These are phyloP conservation scores for Plasmopara halstedii DNA, from an alignment of 352 stramenopile genomes.

Conservation along the genomic window DNA sequence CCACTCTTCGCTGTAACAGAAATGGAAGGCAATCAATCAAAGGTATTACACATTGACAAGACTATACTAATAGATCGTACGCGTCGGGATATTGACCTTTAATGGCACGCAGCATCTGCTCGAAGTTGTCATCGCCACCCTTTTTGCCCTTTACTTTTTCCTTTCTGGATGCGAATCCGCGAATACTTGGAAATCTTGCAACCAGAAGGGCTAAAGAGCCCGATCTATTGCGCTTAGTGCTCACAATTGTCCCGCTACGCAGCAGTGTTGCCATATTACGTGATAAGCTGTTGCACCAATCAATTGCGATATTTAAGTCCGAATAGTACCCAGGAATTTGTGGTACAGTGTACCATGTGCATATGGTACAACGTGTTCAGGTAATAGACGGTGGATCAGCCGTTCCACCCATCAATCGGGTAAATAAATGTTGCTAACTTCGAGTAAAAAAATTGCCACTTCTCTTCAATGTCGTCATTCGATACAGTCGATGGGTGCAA, in stretches of 20 bases:
- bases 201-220: neutral
- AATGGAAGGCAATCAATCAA: no score
- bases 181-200: slow-evolving; percentile 1
- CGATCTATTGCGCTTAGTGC: neutral
- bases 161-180: slow-evolving; percentile 45
- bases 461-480: no score
- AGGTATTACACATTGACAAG: no score
- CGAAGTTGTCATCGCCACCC: slow-evolving; percentile 63
- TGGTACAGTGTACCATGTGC: no score
- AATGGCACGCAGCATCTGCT: slow-evolving; percentile 77
- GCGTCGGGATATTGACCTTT: slow-evolving; percentile 68
- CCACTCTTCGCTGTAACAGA: slow-evolving; percentile 48
- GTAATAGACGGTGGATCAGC: no score
- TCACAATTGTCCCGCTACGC: neutral
- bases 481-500: no score
- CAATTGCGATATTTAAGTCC: neutral
- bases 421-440: no score
- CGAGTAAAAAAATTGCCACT: no score
- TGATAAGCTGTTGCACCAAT: neutral
- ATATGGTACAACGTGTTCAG: no score
- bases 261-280: neutral
- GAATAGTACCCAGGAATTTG: no score
- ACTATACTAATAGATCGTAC: slow-evolving; percentile 47
- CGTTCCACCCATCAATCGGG: no score
- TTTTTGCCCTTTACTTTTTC: slow-evolving; percentile 56